Base-by-base conservation (phyloP, 1,139 yeast genomes). In the Hansenula lynferdii region DNA sequence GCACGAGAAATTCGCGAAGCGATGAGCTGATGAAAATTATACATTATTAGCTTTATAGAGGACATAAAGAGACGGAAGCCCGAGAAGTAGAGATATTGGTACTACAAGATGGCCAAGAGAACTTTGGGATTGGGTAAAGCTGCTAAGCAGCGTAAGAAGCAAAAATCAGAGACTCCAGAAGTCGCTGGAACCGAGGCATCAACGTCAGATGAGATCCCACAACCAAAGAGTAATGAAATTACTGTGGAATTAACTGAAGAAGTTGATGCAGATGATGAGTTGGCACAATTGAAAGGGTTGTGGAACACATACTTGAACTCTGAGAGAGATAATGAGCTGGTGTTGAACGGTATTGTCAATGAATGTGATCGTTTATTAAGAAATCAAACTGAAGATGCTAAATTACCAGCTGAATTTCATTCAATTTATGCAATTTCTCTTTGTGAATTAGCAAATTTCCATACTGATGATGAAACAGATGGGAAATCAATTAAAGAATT, bases 331-430 rank as follows among this genome's bases (percentile, higher is more conserved):
- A 75, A 73, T 47, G 87, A 74, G 57, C 64, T 72, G 45, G 75
- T 87, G 29, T 64, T 89, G 38, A 85, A 89, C 53, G 97, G 97
- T 22, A 73, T 92, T 6, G 76, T 92, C 17, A 96, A 92, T 54
- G 97, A 92, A 59, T 85, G 96, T 62, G 97, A 90, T 54, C 65
- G 95, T 34, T 58, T 87, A 30, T 67, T 87, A 49, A 70, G 96
- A 51, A 56, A 64, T 40, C 61, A 60, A 20, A 57, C 58, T 17
- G 63, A 64, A 4, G 60, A 59, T 11, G 42, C 53, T 3, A 44
- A 52, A 35, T 57, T 85, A 17, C 76, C 81, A 14, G 79, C 78
- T 16, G 68, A 67, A 35, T 86, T 87, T 60, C 85, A 86, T 56
- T 65, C 80, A 8, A 75, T 84, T 24, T 90, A 89, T 57, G 89